Conservation (phyloP, 495 filamentous ascomycete species). For the Penicillium riverlandense region DNA sequence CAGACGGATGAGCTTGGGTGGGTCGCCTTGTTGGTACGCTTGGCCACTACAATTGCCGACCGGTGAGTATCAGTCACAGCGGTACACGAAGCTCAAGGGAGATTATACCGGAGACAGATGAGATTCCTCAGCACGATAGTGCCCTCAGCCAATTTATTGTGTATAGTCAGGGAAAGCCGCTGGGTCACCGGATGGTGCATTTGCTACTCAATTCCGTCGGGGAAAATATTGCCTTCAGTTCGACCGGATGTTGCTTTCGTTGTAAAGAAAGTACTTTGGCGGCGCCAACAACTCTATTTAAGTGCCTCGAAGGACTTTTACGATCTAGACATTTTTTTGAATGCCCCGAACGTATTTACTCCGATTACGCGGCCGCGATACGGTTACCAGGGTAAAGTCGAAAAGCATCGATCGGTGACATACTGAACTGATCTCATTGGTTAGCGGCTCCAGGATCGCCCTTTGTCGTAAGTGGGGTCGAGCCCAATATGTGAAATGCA, state of each 20-base stretch:
- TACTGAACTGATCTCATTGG: not conserved
- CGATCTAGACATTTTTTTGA: not conserved
- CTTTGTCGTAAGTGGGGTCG: too few species aligned
- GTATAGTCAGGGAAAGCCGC: conserved; percentile 1
- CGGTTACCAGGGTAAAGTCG: not conserved
- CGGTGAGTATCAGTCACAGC: not conserved
- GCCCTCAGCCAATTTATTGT: not conserved
- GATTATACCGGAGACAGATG: not conserved
- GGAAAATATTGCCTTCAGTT: too few species aligned
- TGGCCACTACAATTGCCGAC: conserved; percentile 1
- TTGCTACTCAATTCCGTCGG: not conserved
- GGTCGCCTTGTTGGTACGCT: not conserved
- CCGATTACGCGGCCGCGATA: not conserved
- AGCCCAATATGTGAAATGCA: too few species aligned
- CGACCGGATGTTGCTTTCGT: too few species aligned
- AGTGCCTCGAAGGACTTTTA: not conserved
- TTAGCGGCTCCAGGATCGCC: conserved; percentile 22
- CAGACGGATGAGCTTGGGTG: not conserved
- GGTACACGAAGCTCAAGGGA: not conserved
- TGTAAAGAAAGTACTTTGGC: too few species aligned
- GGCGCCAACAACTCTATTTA: not conserved
- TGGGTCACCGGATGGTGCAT: not conserved
- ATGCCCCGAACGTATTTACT: not conserved
- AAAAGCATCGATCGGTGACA: not conserved
- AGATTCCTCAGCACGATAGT: conserved; percentile 1